These are phyloP conservation scores for Myxozyma sirexii DNA, from an alignment of 805 yeast species.

Conservation along the genomic window DNA sequence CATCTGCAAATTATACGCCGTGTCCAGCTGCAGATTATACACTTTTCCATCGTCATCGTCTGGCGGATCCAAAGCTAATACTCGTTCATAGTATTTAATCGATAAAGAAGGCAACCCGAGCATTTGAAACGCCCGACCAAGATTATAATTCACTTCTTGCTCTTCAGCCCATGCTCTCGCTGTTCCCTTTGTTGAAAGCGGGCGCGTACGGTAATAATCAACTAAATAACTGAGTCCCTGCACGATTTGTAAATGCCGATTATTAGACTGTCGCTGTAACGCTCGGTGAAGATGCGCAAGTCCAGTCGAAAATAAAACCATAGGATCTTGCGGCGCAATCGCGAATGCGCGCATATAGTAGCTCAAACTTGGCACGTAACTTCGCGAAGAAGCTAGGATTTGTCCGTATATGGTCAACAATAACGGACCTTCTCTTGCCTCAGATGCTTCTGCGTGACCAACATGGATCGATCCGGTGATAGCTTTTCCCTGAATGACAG, in stretches of 20 bases:
- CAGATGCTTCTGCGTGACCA: constrained; percentile 37
- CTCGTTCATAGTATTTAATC: constrained; percentile 69
- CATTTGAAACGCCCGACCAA: constrained; percentile 84
- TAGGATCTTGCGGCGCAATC: constrained; percentile 72
- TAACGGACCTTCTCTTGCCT: constrained; percentile 50
- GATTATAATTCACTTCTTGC: constrained; percentile 80
- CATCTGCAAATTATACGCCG: constrained; percentile 81
- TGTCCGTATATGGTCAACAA: constrained; percentile 78
- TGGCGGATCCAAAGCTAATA: constrained; percentile 46
- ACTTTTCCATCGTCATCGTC: constrained; percentile 42
- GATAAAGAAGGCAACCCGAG: constrained; percentile 79
- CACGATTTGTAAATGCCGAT: constrained; percentile 82
- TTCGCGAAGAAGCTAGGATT: constrained; percentile 75
- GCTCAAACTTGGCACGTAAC: constrained; percentile 79
- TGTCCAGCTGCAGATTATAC: constrained; percentile 68
- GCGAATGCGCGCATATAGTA: constrained; percentile 73
- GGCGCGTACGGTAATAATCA: constrained; percentile 66
- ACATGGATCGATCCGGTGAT: constrained; percentile 78
- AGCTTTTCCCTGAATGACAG: constrained; percentile 55
- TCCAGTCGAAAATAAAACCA: constrained; percentile 73
- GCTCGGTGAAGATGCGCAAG: constrained; percentile 85
- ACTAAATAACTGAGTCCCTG: constrained; percentile 81
- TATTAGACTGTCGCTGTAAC: constrained; percentile 83
- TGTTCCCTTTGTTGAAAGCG: constrained; percentile 38
- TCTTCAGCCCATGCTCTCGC: constrained; percentile 47